Evolutionary conservation across 805 yeast species (phyloP).

Genomic region (Cyberlindnera bimundalis): DNA sequence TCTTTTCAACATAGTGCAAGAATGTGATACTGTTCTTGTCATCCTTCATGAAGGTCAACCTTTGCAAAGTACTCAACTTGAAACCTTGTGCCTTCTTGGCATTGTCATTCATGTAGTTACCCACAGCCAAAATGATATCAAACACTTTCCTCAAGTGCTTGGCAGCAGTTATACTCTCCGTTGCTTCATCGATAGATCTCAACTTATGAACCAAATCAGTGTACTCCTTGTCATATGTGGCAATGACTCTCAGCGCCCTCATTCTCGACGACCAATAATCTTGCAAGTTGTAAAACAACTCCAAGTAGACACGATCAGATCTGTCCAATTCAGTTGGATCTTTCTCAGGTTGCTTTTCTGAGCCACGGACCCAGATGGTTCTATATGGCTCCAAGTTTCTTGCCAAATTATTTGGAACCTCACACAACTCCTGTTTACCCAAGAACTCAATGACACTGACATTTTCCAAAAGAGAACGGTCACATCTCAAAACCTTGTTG

Average conservation of each 20-base stretch:
- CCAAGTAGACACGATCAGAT: conserved; percentile 67
- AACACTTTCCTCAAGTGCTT: conserved; percentile 53
- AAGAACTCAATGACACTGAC: conserved; percentile 65
- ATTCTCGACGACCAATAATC: conserved; percentile 72
- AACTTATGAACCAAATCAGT: conserved; percentile 56
- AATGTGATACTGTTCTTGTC: conserved; percentile 66
- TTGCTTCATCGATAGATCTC: conserved; percentile 55
- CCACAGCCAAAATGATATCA: conserved; percentile 66
- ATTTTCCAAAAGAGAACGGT: conserved; percentile 48
- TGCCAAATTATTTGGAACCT: conserved; percentile 52
- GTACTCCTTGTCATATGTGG: conserved; percentile 62
- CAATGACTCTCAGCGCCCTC: conserved; percentile 52
- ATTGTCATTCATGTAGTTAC: conserved; percentile 75
- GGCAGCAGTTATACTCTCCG: conserved; percentile 50
- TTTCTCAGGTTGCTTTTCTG: conserved; percentile 43
- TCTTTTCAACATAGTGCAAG: conserved; percentile 70
- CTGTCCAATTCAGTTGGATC: conserved; percentile 59
- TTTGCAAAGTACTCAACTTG: conserved; percentile 62
- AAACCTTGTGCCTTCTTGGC: conserved; percentile 69
- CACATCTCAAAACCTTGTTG: conserved; percentile 56
- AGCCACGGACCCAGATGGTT: conserved; percentile 39
- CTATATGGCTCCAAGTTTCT: conserved; percentile 64
- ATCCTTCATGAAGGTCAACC: conserved; percentile 67
- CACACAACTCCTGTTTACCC: conserved; percentile 59
- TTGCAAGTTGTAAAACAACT: conserved; percentile 62